Conservation (phyloP, 2,329 filamentous ascomycete species). For the Talaromyces sp. region DNA sequence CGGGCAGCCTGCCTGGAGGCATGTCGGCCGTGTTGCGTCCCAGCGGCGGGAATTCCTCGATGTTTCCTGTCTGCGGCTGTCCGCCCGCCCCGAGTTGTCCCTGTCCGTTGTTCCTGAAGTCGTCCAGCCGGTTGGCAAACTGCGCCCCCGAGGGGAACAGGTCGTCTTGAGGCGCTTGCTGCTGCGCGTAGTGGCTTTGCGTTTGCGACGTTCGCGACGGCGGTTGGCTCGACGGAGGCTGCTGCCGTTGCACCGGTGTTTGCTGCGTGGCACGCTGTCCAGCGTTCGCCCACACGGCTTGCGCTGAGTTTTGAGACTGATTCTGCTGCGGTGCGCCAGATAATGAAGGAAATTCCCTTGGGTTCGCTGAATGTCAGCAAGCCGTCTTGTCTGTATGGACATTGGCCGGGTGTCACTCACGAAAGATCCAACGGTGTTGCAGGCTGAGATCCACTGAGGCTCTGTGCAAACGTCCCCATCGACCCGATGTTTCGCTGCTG, state of each 20-base stretch:
- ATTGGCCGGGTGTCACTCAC: conserved; percentile 38
- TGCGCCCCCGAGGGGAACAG: conserved; percentile 43
- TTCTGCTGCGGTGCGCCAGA: conserved; percentile 53
- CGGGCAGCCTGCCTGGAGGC: conserved; percentile 7
- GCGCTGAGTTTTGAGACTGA: conserved; percentile 45
- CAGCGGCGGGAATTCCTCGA: conserved; percentile 58
- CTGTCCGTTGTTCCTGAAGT: conserved; percentile 55
- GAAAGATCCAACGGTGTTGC: conserved; percentile 52
- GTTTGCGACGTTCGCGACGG: conserved; percentile 36
- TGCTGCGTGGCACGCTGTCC: conserved; percentile 50
- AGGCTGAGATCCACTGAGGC: conserved; percentile 49
- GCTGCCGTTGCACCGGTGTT: conserved; percentile 49
- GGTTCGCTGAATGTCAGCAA: conserved; percentile 7
- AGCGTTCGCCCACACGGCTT: conserved; percentile 54
- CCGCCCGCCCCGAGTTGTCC: conserved; percentile 45
- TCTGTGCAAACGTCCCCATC: conserved; percentile 53
- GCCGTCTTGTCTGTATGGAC: background rate
- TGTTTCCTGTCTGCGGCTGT: conserved; percentile 52
- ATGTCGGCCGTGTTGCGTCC: conserved; percentile 39
- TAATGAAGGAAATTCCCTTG: conserved; percentile 58
- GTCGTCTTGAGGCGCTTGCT: conserved; percentile 39
- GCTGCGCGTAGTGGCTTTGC: conserved; percentile 32
- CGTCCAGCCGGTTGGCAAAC: conserved; percentile 48
- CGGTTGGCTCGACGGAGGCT: conserved; percentile 38
- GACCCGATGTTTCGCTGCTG: conserved; percentile 48